Evolutionary conservation across 306 rosid species (phyloP), one percentile per base, ranked within the genome.

Genomic region (Acacia melanoxylon): DNA sequence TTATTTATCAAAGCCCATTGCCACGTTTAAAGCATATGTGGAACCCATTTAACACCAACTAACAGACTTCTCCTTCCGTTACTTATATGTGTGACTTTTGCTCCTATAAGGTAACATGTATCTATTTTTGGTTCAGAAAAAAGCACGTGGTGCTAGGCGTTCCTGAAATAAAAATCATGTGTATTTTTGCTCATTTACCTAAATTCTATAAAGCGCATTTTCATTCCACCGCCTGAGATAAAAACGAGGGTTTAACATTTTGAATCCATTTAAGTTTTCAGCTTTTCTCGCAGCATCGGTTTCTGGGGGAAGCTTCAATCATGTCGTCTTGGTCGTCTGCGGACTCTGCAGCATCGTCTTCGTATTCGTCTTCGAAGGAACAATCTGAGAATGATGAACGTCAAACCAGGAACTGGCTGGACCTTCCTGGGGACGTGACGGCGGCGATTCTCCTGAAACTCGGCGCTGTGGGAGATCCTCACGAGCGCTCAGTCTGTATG

Each of bases 401-500:
- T 78, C 75, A 68, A 81, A 77, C 35, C 41, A 78, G 67, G 45
- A 79, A 84, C 27, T 91, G 95, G 95, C 73, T 88, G 27, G 91
- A 85, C 35, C 88, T 91, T 63, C 95, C 94, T 3, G 80, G 75
- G 33, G 92, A 90, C 54, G 79, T 90, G 80, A 77, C 79, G 59
- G 51, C 83, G 4, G 22, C 84, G 37, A 90, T 93, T 61, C 81
- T 90, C 62, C 78, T 52, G 40, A 86, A 86, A 74, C 87, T 93
- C 0, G 89, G 87, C 14, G 68, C 88, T 1, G 9, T 85, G 20
- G 91, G 25, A 74, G n/a, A n/a, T n/a, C n/a, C n/a, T n/a, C n/a
- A n/a, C n/a, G n/a, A n/a, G n/a, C n/a, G n/a, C n/a, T n/a, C 90
- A 81, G 71, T 16, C 5, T 2, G 95, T 90, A 63, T 93, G 95